These are phyloP conservation scores for Psophocarpus tetragonolobus DNA, from an alignment of 306 rosid species.

Conservation along the genomic window DNA sequence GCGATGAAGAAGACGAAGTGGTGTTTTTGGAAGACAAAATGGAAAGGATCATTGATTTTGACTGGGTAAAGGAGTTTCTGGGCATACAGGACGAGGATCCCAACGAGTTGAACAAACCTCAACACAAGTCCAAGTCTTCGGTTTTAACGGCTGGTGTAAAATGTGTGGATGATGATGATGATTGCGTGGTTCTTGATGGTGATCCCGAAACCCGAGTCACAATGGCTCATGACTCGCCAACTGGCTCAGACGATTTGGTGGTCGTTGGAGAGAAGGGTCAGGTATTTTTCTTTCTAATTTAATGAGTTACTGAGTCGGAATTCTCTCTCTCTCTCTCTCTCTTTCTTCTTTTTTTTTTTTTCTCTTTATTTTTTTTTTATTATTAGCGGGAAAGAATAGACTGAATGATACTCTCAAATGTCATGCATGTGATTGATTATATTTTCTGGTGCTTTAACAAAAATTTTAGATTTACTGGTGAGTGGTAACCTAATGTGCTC, in stretches of 20 bases:
- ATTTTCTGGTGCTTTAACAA: neutral
- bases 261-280: slow-evolving; percentile 80
- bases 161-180: slow-evolving; percentile 54
- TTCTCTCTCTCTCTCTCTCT: neutral
- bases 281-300: slow-evolving; percentile 39
- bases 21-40: neutral
- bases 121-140: slow-evolving; percentile 37
- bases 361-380: neutral
- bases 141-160: neutral
- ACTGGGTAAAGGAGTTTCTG: slow-evolving; percentile 53
- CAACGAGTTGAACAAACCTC: slow-evolving; percentile 36
- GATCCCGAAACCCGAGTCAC: slow-evolving; percentile 56
- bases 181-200: slow-evolving; percentile 68
- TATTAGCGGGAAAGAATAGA: neutral
- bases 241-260: slow-evolving; percentile 64
- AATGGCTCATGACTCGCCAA: slow-evolving; percentile 18
- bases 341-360: neutral
- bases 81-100: slow-evolving; percentile 28
- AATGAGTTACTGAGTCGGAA: neutral
- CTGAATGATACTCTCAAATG: neutral
- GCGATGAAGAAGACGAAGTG: slow-evolving; percentile 36
- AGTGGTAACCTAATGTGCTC: neutral
- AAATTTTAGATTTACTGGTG: neutral
- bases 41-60: neutral
- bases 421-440: neutral